Evolutionary conservation across 108 stramenopile species (phyloP).

Genomic region (Pseudonitzschia multiseries): DNA sequence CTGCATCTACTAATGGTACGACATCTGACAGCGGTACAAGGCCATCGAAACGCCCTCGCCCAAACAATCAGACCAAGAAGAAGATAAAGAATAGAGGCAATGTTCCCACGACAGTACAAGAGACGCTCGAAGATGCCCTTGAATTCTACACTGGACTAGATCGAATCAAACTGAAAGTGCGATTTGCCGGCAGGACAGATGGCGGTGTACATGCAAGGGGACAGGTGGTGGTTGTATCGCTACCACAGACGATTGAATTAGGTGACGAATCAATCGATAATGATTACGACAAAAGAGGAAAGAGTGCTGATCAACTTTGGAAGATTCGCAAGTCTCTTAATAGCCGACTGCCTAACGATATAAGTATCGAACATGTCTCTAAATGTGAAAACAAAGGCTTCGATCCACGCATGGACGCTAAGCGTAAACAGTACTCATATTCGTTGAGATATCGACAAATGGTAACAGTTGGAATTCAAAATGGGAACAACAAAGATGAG

Average conservation of each 20-base stretch:
- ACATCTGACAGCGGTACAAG: not conserved
- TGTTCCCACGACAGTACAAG: constrained; percentile 59
- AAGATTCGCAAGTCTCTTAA: constrained; percentile 65
- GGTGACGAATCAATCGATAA: not conserved
- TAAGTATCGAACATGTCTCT: constrained; percentile 51
- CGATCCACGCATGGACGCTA: constrained; percentile 64
- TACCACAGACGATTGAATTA: constrained; percentile 35
- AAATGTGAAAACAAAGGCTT: constrained; percentile 39
- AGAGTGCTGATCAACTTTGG: constrained; percentile 36
- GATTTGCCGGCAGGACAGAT: constrained; percentile 77
- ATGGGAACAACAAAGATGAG: not conserved
- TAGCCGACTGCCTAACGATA: constrained; percentile 71
- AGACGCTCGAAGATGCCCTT: constrained; percentile 64
- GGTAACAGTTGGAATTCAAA: constrained; percentile 15
- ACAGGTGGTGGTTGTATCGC: constrained; percentile 71
- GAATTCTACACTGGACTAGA: constrained; percentile 26
- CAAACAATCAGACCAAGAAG: constrained; percentile 22
- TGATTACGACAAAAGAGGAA: not conserved
- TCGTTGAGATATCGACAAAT: constrained; percentile 51
- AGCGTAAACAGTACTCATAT: constrained; percentile 69
- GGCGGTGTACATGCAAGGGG: constrained; percentile 80
- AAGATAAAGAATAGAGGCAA: constrained; percentile 20
- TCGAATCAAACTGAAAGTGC: constrained; percentile 41
- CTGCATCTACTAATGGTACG: not conserved
- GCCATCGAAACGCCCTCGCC: not conserved